Base-by-base conservation (phyloP, 129 eudicot species). In the Artemisia argyi region DNA sequence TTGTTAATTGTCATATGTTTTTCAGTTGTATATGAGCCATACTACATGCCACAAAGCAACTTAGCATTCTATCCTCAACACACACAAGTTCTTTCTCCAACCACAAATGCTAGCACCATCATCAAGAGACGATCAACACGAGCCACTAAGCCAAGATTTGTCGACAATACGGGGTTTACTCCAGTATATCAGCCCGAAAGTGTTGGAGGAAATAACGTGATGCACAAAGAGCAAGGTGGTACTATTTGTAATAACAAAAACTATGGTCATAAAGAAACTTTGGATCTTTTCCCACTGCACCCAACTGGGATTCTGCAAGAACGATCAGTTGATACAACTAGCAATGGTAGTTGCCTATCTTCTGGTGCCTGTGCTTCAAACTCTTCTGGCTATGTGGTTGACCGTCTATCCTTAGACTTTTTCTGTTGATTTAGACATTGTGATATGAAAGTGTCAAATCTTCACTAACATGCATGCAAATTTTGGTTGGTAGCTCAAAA, bases 231-330 rank as follows among this genome's bases (percentile, higher is more conserved):
- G 51, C 46, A 39, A 39, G 46, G 46, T 39, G 46, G 46, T 39
- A 39, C 46, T 39, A 47, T 52, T 11, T 1, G 13, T 20, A 50
- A 39, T 18, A 10, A 55, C 49, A 47, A 19, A 54, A 52, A 26
- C 2, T 13, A 59, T 13, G 7, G 22, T 52, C 14, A n/a, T 66
- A 76, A 78, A 73, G 82, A 81, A 77, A 87, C 97, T 16, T 71
- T 90, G 83, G 83, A 81, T 59, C 88, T 90, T 67, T 90, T 90
- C 58, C 97, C 97, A 14, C 55, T 79, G 61, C 94, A 90, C 55
- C 94, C 97, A 65, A 85, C 94, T 63, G 97, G 94, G 39, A 72
- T 83, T 55, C 32, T 85, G 76, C 71, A 79, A 61, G 74, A 79
- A 65, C 70, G 51, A 39, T 39, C 46, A 65, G 78, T 61, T 35